These are phyloP conservation scores for Gaultheria prostrata DNA, from an alignment of 148 eudicot species.

Conservation along the genomic window DNA sequence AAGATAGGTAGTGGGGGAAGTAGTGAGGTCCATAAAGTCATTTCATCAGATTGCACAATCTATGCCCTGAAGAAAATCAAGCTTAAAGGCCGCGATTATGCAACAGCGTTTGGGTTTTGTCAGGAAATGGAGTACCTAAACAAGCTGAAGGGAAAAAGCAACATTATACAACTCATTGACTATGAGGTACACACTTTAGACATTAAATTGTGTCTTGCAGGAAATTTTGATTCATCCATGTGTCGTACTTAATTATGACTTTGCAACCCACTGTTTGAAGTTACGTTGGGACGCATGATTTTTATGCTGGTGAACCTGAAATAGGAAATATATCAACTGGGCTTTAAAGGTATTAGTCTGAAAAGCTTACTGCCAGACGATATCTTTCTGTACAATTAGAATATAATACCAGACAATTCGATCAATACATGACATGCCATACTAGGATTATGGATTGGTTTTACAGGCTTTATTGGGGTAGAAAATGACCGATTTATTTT, in stretches of 20 bases:
- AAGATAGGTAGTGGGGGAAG: constrained; percentile 99
- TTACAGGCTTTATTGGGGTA: neutral
- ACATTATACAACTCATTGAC: constrained; percentile 93
- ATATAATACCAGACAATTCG: neutral
- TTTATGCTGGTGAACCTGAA: neutral
- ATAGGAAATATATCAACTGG: neutral
- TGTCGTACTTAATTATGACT: neutral
- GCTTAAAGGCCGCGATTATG: constrained; percentile 96
- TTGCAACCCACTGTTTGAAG: neutral
- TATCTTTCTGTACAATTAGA: neutral
- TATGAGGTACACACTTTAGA: constrained; percentile 63
- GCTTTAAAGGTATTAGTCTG: neutral
- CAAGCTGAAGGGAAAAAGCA: constrained; percentile 76
- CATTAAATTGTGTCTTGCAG: neutral
- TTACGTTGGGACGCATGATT: neutral
- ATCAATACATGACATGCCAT: neutral
- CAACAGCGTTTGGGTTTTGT: constrained; percentile 92
- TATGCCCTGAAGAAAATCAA: constrained; percentile 94
- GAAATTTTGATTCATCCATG: neutral
- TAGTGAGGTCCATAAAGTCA: constrained; percentile 98
- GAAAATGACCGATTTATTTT: neutral
- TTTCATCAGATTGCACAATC: constrained; percentile 84
- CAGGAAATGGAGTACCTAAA: constrained; percentile 89
- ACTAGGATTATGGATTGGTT: neutral
- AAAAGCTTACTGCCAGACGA: neutral